Base-by-base conservation (phyloP, 306 rosid species). In the Lotus japonicus region DNA sequence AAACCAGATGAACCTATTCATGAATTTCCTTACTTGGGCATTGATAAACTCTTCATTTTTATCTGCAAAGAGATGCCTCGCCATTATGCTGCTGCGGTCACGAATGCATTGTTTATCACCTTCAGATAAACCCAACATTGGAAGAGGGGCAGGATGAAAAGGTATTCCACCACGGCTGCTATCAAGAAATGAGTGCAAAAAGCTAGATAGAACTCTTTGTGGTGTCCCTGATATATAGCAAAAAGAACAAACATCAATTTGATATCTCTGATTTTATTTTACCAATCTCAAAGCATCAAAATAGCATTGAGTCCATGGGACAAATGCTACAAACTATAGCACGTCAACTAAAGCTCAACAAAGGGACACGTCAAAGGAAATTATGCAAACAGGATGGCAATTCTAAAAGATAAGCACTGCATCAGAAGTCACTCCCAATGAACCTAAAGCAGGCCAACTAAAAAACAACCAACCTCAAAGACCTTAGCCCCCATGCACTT, bases 41-140 rank as follows among this genome's bases (percentile, higher is more conserved):
- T 87, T 79, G 39, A 95, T 90, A 72, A 90, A 95, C 62, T 90
- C 97, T 78, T 95, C 97, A 13, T 86, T 89, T 78, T 82, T 88
- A 80, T 91, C 96, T 8, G 97, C 99, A 84, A 95, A 95, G 58
- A 95, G 83, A 77, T 95, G 99, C 11, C 99, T 80, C n/a, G 99
- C 97, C 99, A 95, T 95, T 76, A 95, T 88, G 87, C 97, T 88
- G 79, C 95, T 88, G 35, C 97, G 99, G 73, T 95, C 87, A 4
- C 89, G 92, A 72, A 95, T 95, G 79, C 99, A 95, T 62, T 84
- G 91, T 79, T 95, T 95, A 83, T 95, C 99, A 48, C 91, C 92
- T 73, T 88, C 88, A 64, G 99, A 95, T 76, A 95, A 80, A 78
- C 99, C 99, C 80, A 95, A 71, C 12, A 72, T 13, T 6, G 99